Percentiles rank a stretch among this genome's conserved stretches.
phyloP scores from a whole-genome alignment of 306 rosid genomes.

The Medicago arabica region DNA sequence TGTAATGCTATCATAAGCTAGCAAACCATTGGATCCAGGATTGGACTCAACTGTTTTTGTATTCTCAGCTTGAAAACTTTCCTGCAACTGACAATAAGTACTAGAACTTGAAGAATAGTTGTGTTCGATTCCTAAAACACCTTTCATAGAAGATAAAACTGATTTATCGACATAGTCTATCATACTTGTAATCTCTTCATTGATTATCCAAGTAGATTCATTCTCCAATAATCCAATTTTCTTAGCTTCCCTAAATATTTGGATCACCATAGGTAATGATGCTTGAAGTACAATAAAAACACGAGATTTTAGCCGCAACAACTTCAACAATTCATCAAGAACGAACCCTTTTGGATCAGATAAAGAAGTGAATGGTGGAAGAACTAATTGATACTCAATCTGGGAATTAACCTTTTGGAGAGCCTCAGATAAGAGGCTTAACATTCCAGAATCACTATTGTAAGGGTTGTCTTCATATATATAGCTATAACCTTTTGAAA shows the following conservation, averaged over 20 bases:
- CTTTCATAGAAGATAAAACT: conserved; percentile 57
- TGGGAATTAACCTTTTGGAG: conserved; percentile 50
- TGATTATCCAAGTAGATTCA: conserved; percentile 63
- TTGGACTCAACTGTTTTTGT: conserved; percentile 34
- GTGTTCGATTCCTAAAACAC: conserved; percentile 59
- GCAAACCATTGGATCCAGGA: conserved; percentile 53
- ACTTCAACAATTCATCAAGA: conserved; percentile 54
- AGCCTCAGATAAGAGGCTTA: conserved; percentile 61
- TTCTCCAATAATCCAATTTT: conserved; percentile 52
- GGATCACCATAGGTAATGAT: conserved; percentile 55
- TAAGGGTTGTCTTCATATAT: conserved; percentile 59
- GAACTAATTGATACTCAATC: conserved; percentile 60
- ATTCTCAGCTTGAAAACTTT: conserved; percentile 37
- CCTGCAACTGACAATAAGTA: conserved; percentile 45
- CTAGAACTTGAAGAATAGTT: conserved; percentile 38
- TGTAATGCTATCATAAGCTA: conserved; percentile 63
- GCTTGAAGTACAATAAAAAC: conserved; percentile 65
- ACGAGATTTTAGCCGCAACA: conserved; percentile 52
- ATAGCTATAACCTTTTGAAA: conserved; percentile 55
- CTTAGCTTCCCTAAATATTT: conserved; percentile 64
- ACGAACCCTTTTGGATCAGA: conserved; percentile 60
- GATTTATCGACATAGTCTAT: conserved; percentile 40
- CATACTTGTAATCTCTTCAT: conserved; percentile 50
- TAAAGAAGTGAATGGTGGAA: conserved; percentile 54
- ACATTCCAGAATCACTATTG: conserved; percentile 52